These are phyloP conservation scores for Sporothrix curviconia DNA, from an alignment of 2,329 filamentous ascomycete genomes.

Conservation along the genomic window DNA sequence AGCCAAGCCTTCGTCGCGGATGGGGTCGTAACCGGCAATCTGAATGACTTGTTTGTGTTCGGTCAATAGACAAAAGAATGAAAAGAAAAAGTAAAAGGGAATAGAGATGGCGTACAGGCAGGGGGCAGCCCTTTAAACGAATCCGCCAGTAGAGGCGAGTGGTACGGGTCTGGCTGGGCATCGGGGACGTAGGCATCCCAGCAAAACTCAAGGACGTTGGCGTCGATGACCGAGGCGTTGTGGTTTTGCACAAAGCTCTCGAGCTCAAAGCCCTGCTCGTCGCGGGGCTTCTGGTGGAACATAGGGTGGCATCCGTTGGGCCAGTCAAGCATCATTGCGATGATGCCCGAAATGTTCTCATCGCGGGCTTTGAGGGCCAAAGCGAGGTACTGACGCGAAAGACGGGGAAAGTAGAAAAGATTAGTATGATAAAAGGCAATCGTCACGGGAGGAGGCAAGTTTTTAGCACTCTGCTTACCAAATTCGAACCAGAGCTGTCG, in stretches of 20 bases:
- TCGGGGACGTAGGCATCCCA: constrained; percentile 28
- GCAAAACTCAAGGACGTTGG: constrained; percentile 29
- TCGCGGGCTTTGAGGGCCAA: constrained; percentile 28
- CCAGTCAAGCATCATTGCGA: constrained; percentile 31
- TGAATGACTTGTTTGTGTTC: constrained; percentile 32
- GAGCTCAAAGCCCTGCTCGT: constrained; percentile 28
- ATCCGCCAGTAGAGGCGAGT: constrained; percentile 30
- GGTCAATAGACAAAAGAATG: constrained; percentile 8
- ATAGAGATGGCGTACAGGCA: constrained; percentile 24
- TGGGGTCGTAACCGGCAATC: constrained; percentile 29
- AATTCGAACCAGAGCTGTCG: constrained; percentile 42
- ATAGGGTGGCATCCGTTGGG: constrained; percentile 33
- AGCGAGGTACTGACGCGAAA: constrained; percentile 22
- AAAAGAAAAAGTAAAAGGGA: not conserved
- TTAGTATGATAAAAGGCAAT: too few species aligned
- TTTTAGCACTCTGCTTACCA: constrained; percentile 12
- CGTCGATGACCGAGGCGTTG: constrained; percentile 27
- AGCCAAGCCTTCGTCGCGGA: constrained; percentile 35
- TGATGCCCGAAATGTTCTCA: constrained; percentile 27
- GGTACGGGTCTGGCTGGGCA: constrained; percentile 23
- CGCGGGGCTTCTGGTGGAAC: constrained; percentile 23
- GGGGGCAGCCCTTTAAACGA: constrained; percentile 27
- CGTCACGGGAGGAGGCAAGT: too few species aligned
- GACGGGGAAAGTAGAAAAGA: too few species aligned
- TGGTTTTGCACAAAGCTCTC: constrained; percentile 30